Evolutionary conservation across 2,329 filamentous ascomycete genomes (phyloP), one percentile per base, ranked within the genome.

Genomic region (Cladophialophora psammophila): DNA sequence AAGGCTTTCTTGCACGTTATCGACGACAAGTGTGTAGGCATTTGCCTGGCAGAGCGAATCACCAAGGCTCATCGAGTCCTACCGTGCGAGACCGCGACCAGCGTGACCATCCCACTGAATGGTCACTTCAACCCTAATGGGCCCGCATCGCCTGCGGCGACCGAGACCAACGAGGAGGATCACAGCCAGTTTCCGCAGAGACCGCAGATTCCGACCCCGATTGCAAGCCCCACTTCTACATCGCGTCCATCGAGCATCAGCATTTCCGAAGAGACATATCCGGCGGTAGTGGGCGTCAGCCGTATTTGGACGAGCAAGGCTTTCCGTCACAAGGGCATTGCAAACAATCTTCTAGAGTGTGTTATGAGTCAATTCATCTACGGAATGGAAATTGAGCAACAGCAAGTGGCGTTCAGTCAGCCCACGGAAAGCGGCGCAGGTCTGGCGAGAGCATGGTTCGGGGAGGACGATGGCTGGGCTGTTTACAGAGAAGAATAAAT

Each of bases 301-400:
- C 83, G 88, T 35, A 87, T 91, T 71, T 91, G 88, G 88, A 88
- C 86, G 0, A 87, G 85, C 7, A 82, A 80, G 5, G 80, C 82
- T 1, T 84, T 86, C 66, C 82, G 88, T 36, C 78, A 85, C 50
- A 82, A 84, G 70, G 86, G 87, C 8, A 83, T 89, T 60, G 88
- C 87, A 3, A 82, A 82, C 60, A 80, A 82, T 63, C 76, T 90
- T 54, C 75, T 90, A 18, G 85, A 90, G 66, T 83, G 81, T 63
- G 85, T 85, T 31, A 79, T 84, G 63, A 80, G 78, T 65, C 82
- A 85, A 72, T 88, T 88, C 72, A 80, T 87, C 61, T 84, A 86
- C 67, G 83, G 84, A 2, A 79, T 86, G 76, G 81, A 82, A 45
- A 80, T 88, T 56, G 79, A 82, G 18, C 88, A 86, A 74, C 79